These are phyloP conservation scores for Sarcomyxa edulis DNA, from an alignment of 768 basidiomycete genomes.

Conservation along the genomic window DNA sequence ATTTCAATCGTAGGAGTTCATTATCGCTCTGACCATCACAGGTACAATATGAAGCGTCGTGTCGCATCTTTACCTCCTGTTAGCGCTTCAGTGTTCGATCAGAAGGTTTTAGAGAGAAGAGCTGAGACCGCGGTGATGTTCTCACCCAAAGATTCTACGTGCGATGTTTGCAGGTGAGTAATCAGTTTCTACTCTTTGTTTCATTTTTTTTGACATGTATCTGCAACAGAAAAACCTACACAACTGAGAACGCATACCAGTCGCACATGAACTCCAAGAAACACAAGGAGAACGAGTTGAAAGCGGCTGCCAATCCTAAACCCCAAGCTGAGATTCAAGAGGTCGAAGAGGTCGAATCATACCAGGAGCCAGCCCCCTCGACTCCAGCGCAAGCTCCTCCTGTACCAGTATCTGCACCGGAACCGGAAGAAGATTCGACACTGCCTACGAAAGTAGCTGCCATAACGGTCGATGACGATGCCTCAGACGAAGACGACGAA, in stretches of 20 bases:
- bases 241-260: slow-evolving; percentile 82
- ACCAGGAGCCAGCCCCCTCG: slow-evolving; percentile 1
- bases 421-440: too few species aligned
- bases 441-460: too few species aligned
- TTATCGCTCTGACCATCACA: slow-evolving; percentile 91
- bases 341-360: slow-evolving; percentile 3
- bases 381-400: slow-evolving; percentile 11
- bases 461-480: slow-evolving; percentile 16
- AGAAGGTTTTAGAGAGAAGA: slow-evolving; percentile 79
- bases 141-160: slow-evolving; percentile 54
- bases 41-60: slow-evolving; percentile 97
- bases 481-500: slow-evolving; percentile 38
- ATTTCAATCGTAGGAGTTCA: slow-evolving; percentile 55
- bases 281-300: slow-evolving; percentile 75
- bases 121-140: slow-evolving; percentile 69
- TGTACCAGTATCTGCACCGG: too few species aligned
- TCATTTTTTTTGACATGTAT: slow-evolving; percentile 4
- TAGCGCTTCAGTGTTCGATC: slow-evolving; percentile 69
- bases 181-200: not conserved
- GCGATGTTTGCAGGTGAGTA: slow-evolving; percentile 81
- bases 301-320: slow-evolving; percentile 24
- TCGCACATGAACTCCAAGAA: slow-evolving; percentile 88
- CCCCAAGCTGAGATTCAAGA: too few species aligned
- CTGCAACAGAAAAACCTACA: slow-evolving; percentile 72
- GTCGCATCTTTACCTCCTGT: slow-evolving; percentile 89